These are phyloP conservation scores for Mucor velutinosus DNA, from an alignment of 371 early-diverging fungal species.

Conservation along the genomic window DNA sequence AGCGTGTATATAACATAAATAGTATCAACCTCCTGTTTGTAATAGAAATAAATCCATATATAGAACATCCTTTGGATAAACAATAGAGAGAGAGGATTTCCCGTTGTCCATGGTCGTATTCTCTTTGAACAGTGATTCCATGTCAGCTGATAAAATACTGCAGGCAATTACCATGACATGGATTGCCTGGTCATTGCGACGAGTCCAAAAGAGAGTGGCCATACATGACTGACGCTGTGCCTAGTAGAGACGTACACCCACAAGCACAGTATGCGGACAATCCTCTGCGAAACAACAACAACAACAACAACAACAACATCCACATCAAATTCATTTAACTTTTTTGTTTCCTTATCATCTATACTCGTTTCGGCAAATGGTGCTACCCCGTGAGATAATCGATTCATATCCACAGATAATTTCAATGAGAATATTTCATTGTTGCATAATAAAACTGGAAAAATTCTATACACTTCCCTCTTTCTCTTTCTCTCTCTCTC, in stretches of 20 bases:
- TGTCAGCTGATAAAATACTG: background rate
- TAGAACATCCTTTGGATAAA: background rate
- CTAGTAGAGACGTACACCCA: background rate
- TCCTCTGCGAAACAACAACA: background rate
- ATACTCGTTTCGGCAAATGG: slow-evolving; percentile 13
- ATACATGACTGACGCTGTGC: no score
- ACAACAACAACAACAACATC: background rate
- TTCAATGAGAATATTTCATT: slow-evolving; percentile 17
- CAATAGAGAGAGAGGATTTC: background rate
- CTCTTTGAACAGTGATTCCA: background rate
- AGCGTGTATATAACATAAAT: background rate
- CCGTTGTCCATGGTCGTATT: background rate
- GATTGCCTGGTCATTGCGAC: background rate
- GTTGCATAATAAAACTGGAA: background rate
- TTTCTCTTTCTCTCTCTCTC: no score
- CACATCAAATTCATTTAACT: background rate
- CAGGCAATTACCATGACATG: background rate
- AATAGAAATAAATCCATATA: slow-evolving; percentile 1
- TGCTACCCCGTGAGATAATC: slow-evolving; percentile 18
- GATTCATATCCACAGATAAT: background rate
- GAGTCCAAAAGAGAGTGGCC: no score
- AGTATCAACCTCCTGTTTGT: background rate
- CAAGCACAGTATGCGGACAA: background rate
- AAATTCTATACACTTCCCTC: background rate
- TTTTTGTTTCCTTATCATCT: slow-evolving; percentile 17